Base-by-base conservation (phyloP, 202 grass and related monocot genomes). In the Brachypodium distachyon region DNA sequence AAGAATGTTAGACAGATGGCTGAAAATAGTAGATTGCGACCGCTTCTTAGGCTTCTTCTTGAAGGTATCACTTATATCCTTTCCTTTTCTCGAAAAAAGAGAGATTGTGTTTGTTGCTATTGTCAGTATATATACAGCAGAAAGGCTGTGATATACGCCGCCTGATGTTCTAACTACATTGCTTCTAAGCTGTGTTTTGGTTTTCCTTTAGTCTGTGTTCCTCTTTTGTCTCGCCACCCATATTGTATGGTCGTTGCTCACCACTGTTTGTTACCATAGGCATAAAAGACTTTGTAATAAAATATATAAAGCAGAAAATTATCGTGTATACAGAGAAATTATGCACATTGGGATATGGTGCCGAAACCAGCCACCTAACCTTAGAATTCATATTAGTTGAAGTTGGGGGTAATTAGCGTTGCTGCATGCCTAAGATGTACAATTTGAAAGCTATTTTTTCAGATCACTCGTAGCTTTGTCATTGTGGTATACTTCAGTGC, bases 1-100 rank as follows among this genome's bases (percentile, higher is more conserved):
- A 89, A 87, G 73, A 97, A 97, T 94, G 94, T 97, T 82, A 94
- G 91, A 73, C 88, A 92, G 68, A 97, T 97, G 94, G 91, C 94
- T 77, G 94, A 97, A 85, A 97, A 88, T 77, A 89, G 94, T 52
- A 84, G 91, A 85, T 61, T 97, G 68, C 91, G 86, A 52, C 94
- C 94, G 38, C 88, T 97, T 83, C 89, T 97, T 59, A 91, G 82
- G 26, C 85, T 93, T 55, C 88, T 97, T n/a, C 94, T 97, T 79
- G 83, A 94, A 90, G 94, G 94, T 97, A 91, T 71, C 12, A 41
- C 71, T 80, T 58, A 16, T 27, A 25, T 40, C 26, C 16, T 62
- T 50, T 55, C 17, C 38, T 76, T 76, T 77, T 79, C 21, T 61
- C 38, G 46, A n/a, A 39, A 46, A 12, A 49, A 60, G 55, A 71